Conservation (phyloP, 768 basidiomycete genomes). For the Mrakia hoshinonis region DNA sequence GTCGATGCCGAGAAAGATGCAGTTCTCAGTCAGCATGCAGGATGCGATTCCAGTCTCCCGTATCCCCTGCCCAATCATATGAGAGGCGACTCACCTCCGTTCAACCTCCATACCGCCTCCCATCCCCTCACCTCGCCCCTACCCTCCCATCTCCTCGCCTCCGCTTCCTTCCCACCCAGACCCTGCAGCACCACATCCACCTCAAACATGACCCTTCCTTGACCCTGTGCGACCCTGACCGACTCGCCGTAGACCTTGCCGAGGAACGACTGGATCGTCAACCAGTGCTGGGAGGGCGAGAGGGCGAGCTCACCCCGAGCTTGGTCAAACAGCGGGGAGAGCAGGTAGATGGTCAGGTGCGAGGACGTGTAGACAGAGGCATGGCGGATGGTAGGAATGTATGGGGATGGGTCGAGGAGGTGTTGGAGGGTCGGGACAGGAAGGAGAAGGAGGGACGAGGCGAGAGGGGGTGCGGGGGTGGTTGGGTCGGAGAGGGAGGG, state of each 20-base stretch:
- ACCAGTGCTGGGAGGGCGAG: constrained; percentile 46
- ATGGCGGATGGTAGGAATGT: background rate
- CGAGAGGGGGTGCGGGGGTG: background rate
- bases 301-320: background rate
- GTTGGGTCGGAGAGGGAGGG: constrained; percentile 4
- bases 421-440: background rate
- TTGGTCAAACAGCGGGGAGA: constrained; percentile 3
- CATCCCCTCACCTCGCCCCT: constrained; percentile 41
- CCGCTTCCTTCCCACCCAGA: constrained; percentile 41
- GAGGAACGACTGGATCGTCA: constrained; percentile 63
- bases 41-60: no score
- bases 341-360: constrained; percentile 15
- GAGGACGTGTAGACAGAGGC: constrained; percentile 10
- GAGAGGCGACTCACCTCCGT: constrained; percentile 43
- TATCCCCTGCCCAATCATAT: no score
- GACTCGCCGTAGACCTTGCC: constrained; percentile 79
- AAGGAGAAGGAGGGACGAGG: constrained; percentile 19
- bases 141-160: constrained; percentile 41
- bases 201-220: constrained; percentile 62
- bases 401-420: background rate
- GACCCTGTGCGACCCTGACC: constrained; percentile 60
- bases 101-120: constrained; percentile 32
- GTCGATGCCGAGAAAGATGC: no score
- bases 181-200: constrained; percentile 67
- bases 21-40: no score